Conservation (phyloP, 768 basidiomycete species). For the Clitopilus passeckerianus region DNA sequence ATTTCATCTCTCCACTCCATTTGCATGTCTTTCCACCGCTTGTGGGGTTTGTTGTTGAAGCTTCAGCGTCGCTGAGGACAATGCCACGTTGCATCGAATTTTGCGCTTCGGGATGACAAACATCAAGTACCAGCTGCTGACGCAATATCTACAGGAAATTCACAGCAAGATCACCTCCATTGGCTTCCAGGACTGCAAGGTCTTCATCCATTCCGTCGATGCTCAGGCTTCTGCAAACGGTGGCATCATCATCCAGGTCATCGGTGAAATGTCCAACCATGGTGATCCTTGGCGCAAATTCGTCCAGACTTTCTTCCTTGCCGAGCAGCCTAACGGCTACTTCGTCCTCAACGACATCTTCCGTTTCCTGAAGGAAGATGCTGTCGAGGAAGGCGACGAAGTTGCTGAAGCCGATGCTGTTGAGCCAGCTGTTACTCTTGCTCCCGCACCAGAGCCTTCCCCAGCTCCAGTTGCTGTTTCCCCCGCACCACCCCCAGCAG, state of each 20-base stretch:
- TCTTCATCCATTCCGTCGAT: slow-evolving; percentile 98
- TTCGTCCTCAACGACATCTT: slow-evolving; percentile 99
- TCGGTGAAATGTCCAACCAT: slow-evolving; percentile 97
- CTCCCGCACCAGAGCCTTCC: slow-evolving; percentile 19
- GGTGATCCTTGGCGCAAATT: slow-evolving; percentile 95
- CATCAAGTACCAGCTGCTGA: slow-evolving; percentile 1
- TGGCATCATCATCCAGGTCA: slow-evolving; percentile 98
- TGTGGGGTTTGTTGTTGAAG: not conserved
- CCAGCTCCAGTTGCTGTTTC: slow-evolving; percentile 9
- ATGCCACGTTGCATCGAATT: slow-evolving; percentile 1
- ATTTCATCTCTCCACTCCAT: slow-evolving; percentile 1
- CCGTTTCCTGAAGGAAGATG: slow-evolving; percentile 97
- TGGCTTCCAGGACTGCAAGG: slow-evolving; percentile 95
- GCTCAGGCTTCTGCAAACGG: slow-evolving; percentile 92
- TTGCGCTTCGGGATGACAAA: not conserved
- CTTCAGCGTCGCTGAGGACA: not conserved
- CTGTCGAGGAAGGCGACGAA: slow-evolving; percentile 73
- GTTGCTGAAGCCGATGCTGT: slow-evolving; percentile 43
- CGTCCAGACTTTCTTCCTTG: slow-evolving; percentile 99
- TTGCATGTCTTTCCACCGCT: not conserved
- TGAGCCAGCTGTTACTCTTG: slow-evolving; percentile 29
- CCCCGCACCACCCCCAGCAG: slow-evolving; percentile 19
- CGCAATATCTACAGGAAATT: slow-evolving; percentile 65
- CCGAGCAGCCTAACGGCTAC: slow-evolving; percentile 98
- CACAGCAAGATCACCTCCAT: slow-evolving; percentile 94